Evolutionary conservation across 139 green algal genomes (phyloP).

Genomic region (Chlorella sorokiniana): DNA sequence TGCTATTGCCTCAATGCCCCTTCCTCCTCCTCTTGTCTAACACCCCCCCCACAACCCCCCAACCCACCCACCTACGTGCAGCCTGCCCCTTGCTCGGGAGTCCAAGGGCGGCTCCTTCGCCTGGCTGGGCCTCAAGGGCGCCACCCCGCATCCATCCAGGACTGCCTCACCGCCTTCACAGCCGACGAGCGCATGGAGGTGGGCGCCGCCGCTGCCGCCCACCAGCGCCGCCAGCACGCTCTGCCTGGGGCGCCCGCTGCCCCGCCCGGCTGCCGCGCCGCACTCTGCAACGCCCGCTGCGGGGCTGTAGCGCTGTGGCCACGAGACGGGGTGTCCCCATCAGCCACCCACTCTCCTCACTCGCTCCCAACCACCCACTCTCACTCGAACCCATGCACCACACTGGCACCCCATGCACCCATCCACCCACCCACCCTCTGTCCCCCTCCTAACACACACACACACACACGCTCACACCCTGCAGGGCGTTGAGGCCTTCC

Average conservation of each 20-base stretch:
- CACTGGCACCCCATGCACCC: neutral
- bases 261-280: too few species aligned
- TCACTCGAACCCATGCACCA: too few species aligned
- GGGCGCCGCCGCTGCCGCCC: neutral
- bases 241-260: too few species aligned
- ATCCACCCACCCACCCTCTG: neutral
- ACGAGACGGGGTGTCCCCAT: too few species aligned
- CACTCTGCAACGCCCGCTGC: too few species aligned
- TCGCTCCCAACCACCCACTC: too few species aligned
- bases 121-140: conserved; percentile 37
- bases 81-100: conserved; percentile 54
- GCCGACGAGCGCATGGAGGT: conserved; percentile 55
- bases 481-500: conserved; percentile 58
- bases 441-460: neutral
- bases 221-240: too few species aligned
- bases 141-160: conserved; percentile 43
- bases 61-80: neutral
- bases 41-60: neutral
- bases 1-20: too few species aligned
- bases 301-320: too few species aligned
- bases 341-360: too few species aligned
- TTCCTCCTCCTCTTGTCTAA: neutral
- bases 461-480: too few species aligned
- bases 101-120: conserved; percentile 23
- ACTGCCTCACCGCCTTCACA: conserved; percentile 63